These are phyloP conservation scores for Phialophora verrucosa DNA, from an alignment of 2,329 filamentous ascomycete genomes.

Conservation along the genomic window DNA sequence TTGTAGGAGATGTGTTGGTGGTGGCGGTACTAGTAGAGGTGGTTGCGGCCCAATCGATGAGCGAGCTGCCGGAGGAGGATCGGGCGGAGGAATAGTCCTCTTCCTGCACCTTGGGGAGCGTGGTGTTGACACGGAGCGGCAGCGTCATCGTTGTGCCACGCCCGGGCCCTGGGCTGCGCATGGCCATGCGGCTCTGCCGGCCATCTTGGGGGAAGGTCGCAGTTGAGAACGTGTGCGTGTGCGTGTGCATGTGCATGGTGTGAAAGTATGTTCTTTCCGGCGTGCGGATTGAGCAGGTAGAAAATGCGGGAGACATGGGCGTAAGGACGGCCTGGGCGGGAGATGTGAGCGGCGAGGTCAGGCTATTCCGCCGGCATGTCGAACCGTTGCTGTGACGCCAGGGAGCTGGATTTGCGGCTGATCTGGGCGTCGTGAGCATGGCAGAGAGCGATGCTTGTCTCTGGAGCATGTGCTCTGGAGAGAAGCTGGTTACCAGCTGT, in stretches of 20 bases:
- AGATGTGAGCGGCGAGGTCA: constrained; percentile 25
- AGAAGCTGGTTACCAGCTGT: constrained; percentile 15
- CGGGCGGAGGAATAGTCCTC: constrained; percentile 3
- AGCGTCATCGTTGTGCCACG: constrained; percentile 25
- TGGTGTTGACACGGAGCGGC: constrained; percentile 34
- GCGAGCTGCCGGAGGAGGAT: constrained; percentile 9
- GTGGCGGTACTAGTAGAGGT: background rate
- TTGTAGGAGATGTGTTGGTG: background rate
- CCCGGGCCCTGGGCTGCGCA: constrained; percentile 20
- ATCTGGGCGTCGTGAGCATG: constrained; percentile 9
- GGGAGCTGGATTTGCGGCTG: constrained; percentile 1
- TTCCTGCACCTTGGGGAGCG: constrained; percentile 14
- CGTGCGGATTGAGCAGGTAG: background rate
- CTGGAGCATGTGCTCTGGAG: constrained; percentile 8
- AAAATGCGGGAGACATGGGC: constrained; percentile 7
- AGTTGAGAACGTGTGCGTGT: background rate
- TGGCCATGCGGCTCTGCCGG: constrained; percentile 32
- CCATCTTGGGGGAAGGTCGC: constrained; percentile 17
- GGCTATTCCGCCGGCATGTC: constrained; percentile 28
- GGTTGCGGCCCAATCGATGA: constrained; percentile 22
- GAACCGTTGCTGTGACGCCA: constrained; percentile 16
- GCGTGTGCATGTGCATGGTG: constrained; percentile 17
- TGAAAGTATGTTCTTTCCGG: constrained; percentile 1
- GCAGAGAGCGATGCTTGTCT: constrained; percentile 7
- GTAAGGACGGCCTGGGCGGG: constrained; percentile 17